phyloP scores from a whole-genome alignment of 176 grass and related monocot species.

The Aegilops umbellulata region DNA sequence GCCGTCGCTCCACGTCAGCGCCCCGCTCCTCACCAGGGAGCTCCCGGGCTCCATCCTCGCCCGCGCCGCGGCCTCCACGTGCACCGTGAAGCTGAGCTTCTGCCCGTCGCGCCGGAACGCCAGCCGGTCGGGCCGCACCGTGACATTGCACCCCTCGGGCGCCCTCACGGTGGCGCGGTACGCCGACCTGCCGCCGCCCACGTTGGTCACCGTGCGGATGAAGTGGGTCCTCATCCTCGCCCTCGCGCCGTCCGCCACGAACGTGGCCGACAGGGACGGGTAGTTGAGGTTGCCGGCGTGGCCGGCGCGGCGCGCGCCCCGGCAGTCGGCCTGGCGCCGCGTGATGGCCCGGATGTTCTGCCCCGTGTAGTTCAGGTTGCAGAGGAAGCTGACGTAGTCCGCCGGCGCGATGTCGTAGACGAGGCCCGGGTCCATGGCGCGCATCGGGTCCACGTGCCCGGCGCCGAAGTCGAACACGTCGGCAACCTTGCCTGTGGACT shows the following conservation, averaged over 20 bases:
- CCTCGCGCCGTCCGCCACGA: conserved; percentile 32
- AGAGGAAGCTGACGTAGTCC: conserved; percentile 80
- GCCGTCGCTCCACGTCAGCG: conserved; percentile 69
- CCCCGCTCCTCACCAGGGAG: conserved; percentile 67
- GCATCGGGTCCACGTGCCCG: conserved; percentile 87
- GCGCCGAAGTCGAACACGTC: conserved; percentile 75
- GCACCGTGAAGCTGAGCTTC: conserved; percentile 77
- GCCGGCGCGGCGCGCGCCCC: conserved; percentile 49
- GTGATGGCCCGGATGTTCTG: conserved; percentile 87
- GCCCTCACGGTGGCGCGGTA: conserved; percentile 46
- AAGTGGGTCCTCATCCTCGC: conserved; percentile 59
- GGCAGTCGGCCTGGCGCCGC: conserved; percentile 60
- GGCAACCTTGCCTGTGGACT: conserved; percentile 59
- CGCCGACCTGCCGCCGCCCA: conserved; percentile 40
- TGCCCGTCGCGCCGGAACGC: conserved; percentile 78
- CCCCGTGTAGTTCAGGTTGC: conserved; percentile 82
- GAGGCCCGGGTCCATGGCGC: conserved; percentile 89
- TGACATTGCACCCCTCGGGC: conserved; percentile 71
- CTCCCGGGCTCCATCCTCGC: conserved; percentile 86
- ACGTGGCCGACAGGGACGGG: conserved; percentile 61
- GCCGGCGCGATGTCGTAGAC: conserved; percentile 58
- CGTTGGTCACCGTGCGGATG: conserved; percentile 78
- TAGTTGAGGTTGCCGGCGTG: conserved; percentile 89
- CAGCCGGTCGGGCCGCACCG: conserved; percentile 57
- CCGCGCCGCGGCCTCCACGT: conserved; percentile 39